These are phyloP conservation scores for Sporothrix pallida DNA, from an alignment of 2,329 filamentous ascomycete species.

Conservation along the genomic window DNA sequence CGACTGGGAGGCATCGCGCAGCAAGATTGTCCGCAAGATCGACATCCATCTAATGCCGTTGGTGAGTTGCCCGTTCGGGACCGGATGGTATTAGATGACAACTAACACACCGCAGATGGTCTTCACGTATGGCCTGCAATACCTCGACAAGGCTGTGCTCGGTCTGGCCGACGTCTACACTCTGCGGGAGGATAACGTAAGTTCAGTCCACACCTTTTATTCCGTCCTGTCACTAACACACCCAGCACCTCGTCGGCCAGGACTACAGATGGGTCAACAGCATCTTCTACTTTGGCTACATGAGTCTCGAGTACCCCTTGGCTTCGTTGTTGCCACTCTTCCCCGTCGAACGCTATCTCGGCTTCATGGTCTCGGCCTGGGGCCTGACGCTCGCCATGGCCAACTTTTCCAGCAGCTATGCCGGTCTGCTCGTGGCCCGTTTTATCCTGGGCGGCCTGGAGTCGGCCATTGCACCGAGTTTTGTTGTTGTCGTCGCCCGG, in stretches of 20 bases:
- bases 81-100: background rate
- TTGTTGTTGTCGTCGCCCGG: slow-evolving; percentile 51
- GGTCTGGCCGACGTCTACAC: slow-evolving; percentile 13
- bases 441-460: slow-evolving; percentile 62
- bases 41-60: slow-evolving; percentile 24
- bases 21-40: slow-evolving; percentile 26
- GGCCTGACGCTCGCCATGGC: slow-evolving; percentile 32
- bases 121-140: slow-evolving; percentile 22
- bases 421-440: slow-evolving; percentile 55
- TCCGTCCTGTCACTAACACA: background rate
- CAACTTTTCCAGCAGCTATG: slow-evolving; percentile 39
- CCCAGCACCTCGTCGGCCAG: slow-evolving; percentile 48
- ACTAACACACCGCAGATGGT: slow-evolving; percentile 10
- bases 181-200: slow-evolving; percentile 8
- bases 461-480: slow-evolving; percentile 59
- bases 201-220: background rate
- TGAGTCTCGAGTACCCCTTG: slow-evolving; percentile 48
- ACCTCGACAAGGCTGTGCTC: slow-evolving; percentile 26
- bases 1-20: slow-evolving; percentile 22
- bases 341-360: slow-evolving; percentile 37
- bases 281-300: slow-evolving; percentile 54
- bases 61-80: background rate
- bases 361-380: slow-evolving; percentile 35
- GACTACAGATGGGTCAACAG: slow-evolving; percentile 55
- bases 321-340: slow-evolving; percentile 34